Evolutionary conservation across 108 stramenopile genomes (phyloP).

Genomic region (Cyclotella sp.): DNA sequence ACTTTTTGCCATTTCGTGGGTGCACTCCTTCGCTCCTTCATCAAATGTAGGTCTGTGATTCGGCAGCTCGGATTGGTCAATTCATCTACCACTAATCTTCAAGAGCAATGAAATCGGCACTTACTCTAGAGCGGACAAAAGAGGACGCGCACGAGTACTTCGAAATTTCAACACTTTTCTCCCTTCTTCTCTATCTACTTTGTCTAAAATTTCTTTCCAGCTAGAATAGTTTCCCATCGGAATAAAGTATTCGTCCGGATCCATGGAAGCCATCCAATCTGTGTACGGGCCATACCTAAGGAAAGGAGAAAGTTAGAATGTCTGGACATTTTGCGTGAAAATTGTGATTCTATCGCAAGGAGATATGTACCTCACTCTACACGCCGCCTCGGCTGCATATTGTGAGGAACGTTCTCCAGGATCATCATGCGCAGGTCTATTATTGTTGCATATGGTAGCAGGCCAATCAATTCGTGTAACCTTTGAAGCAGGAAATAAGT

Average conservation of each 20-base stretch:
- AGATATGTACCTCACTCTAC: conserved; percentile 28
- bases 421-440: conserved; percentile 56
- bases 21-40: conserved; percentile 54
- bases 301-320: not conserved
- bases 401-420: conserved; percentile 57
- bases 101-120: conserved; percentile 4
- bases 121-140: conserved; percentile 53
- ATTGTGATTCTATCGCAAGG: not conserved
- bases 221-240: conserved; percentile 55
- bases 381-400: conserved; percentile 60
- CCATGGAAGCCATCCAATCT: conserved; percentile 59
- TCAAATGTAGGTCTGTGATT: conserved; percentile 43
- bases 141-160: conserved; percentile 68
- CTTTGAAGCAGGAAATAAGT: conserved; percentile 63
- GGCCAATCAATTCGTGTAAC: conserved; percentile 64
- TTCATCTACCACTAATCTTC: not conserved
- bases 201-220: conserved; percentile 63
- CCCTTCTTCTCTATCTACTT: conserved; percentile 49
- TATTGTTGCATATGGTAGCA: conserved; percentile 59
- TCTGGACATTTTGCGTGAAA: no score
- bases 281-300: conserved; percentile 47
- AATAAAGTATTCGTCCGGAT: conserved; percentile 62
- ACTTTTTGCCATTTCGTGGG: conserved; percentile 46
- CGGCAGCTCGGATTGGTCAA: not conserved
- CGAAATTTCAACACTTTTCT: conserved; percentile 63